Conservation (phyloP, 371 early-diverging fungal species). For the Circinella minor region DNA sequence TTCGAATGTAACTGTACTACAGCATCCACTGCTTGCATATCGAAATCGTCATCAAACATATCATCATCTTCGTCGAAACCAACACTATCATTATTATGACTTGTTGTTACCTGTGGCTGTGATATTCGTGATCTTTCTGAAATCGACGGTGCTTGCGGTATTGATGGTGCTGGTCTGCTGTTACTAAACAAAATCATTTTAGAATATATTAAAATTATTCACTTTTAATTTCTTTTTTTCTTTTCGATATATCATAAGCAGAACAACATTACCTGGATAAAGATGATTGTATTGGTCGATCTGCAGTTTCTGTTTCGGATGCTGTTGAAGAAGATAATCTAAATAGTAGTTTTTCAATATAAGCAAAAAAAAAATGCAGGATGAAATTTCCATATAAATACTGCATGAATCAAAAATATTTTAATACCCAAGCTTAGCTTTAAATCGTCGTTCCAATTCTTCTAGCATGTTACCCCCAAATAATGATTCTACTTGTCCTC, state of each 20-base stretch:
- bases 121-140: background rate
- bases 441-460: conserved; percentile 33
- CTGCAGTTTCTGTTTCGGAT: background rate
- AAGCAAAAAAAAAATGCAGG: too few relatives aligned
- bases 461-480: conserved; percentile 36
- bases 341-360: background rate
- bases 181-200: background rate
- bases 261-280: background rate
- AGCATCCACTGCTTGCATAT: background rate
- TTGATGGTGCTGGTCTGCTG: background rate
- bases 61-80: background rate
- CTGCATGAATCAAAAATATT: background rate
- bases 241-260: too few relatives aligned
- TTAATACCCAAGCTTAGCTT: conserved; percentile 24
- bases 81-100: background rate
- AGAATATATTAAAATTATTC: background rate
- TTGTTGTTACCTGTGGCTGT: background rate
- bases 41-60: background rate
- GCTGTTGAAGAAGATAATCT: background rate
- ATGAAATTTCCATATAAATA: too few relatives aligned
- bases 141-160: background rate
- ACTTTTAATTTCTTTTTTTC: background rate
- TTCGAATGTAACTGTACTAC: background rate
- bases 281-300: background rate
- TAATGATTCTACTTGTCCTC: conserved; percentile 35